Evolutionary conservation across 192 early-diverging fungal species (phyloP).

Genomic region (Ramicandelaber brevisporus): DNA sequence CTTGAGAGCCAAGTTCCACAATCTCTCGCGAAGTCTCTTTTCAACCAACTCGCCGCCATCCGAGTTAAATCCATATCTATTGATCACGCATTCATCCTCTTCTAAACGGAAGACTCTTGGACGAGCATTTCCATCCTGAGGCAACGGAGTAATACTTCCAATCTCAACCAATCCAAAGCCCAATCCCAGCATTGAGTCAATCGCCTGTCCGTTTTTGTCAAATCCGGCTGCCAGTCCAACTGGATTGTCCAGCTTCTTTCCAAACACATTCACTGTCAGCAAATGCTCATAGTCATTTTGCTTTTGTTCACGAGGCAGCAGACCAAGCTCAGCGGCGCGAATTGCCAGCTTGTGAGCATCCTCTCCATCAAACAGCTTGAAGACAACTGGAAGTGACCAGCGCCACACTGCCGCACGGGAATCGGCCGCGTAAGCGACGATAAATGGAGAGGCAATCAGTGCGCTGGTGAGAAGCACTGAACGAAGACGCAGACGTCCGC

Average conservation of each 20-base stretch:
- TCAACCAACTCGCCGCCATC: conserved; percentile 37
- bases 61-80: conserved; percentile 78
- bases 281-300: conserved; percentile 19
- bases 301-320: conserved; percentile 31
- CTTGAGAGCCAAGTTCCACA: conserved; percentile 29
- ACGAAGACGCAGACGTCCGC: too few relatives aligned
- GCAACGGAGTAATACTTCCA: conserved; percentile 60
- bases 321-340: conserved; percentile 23
- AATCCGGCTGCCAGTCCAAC: conserved; percentile 73
- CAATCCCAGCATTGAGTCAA: conserved; percentile 55
- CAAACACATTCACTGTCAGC: conserved; percentile 37
- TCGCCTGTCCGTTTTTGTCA: conserved; percentile 75
- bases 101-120: conserved; percentile 66
- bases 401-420: too few relatives aligned
- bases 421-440: too few relatives aligned
- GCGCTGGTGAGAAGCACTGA: too few relatives aligned
- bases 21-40: conserved; percentile 37
- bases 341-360: conserved; percentile 44
- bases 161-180: conserved; percentile 84
- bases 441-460: too few relatives aligned
- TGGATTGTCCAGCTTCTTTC: conserved; percentile 47
- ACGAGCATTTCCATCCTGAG: conserved; percentile 67
- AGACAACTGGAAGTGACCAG: too few relatives aligned
- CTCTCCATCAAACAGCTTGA: conserved; percentile 45
- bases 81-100: conserved; percentile 49